phyloP scores from a whole-genome alignment of 208 protist species.

The Wallacemonas rigidus region DNA sequence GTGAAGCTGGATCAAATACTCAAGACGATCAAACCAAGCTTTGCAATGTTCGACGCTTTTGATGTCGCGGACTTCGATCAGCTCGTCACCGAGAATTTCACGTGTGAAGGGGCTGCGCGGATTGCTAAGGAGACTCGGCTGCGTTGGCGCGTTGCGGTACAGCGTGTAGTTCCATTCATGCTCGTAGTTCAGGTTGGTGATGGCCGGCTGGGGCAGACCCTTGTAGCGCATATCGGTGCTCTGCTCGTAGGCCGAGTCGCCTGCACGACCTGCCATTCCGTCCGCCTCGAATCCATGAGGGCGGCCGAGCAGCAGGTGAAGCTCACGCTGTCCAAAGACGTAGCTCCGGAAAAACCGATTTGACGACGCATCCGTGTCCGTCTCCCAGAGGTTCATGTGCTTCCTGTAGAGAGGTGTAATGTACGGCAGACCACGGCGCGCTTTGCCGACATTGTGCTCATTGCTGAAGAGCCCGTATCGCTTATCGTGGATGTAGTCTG shows the following conservation, averaged over 20 bases:
- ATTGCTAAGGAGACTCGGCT: constrained; percentile 62
- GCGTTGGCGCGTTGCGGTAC: constrained; percentile 56
- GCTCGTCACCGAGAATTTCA: constrained; percentile 75
- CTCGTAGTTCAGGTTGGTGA: constrained; percentile 86
- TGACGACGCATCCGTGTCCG: constrained; percentile 83
- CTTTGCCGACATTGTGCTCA: constrained; percentile 69
- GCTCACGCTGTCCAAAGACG: constrained; percentile 75
- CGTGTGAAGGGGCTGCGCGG: constrained; percentile 61
- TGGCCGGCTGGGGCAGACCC: constrained; percentile 64
- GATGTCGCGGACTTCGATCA: constrained; percentile 75
- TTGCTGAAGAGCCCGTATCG: constrained; percentile 85
- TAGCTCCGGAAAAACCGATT: constrained; percentile 87
- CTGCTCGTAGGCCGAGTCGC: constrained; percentile 69
- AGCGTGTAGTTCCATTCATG: constrained; percentile 76
- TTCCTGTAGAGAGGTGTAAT: constrained; percentile 77
- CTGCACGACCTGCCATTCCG: constrained; percentile 51
- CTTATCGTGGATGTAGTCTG: constrained; percentile 86
- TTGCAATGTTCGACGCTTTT: constrained; percentile 84
- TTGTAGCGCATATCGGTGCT: constrained; percentile 76
- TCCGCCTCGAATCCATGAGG: constrained; percentile 77
- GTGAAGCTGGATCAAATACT: constrained; percentile 82
- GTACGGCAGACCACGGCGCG: constrained; percentile 67
- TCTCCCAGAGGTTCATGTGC: constrained; percentile 89
- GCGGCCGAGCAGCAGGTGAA: constrained; percentile 74
- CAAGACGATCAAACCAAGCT: constrained; percentile 83